Conservation (phyloP, 768 basidiomycete genomes). For the Gloeopeniophorella convolvens region DNA sequence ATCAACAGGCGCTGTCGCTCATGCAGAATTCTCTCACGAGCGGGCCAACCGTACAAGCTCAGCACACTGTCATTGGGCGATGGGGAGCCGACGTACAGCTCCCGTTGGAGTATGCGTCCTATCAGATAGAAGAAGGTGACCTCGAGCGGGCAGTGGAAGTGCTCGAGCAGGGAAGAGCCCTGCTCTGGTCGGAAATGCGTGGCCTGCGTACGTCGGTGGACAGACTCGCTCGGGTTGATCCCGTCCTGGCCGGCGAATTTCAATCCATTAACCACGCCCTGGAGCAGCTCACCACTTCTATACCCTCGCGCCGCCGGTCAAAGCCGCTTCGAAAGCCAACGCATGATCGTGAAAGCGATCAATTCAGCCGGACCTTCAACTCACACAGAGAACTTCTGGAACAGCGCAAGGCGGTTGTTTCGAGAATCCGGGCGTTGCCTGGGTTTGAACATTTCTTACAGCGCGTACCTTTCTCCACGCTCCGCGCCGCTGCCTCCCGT, state of each 20-base stretch:
- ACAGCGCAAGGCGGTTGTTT: background rate
- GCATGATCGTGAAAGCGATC: background rate
- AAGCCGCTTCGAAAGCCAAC: too few relatives aligned
- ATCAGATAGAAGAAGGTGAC: background rate
- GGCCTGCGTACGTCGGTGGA: background rate
- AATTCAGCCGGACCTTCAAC: background rate
- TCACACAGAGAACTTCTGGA: background rate
- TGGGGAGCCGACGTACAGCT: too few relatives aligned
- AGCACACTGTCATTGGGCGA: conserved; percentile 1
- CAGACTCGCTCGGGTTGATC: too few relatives aligned
- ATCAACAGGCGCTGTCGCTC: background rate
- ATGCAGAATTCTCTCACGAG: background rate
- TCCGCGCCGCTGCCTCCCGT: background rate
- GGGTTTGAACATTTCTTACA: background rate
- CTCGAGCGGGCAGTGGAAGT: background rate
- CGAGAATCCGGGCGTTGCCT: background rate
- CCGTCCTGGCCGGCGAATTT: background rate
- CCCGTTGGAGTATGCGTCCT: background rate
- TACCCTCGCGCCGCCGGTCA: background rate
- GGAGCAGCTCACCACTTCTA: background rate
- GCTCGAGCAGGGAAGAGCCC: background rate
- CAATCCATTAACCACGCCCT: background rate
- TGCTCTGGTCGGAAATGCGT: conserved; percentile 6
- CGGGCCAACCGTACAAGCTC: background rate
- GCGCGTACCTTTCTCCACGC: background rate